Conservation (phyloP, 768 basidiomycete genomes). For the Serpula lacrymans region DNA sequence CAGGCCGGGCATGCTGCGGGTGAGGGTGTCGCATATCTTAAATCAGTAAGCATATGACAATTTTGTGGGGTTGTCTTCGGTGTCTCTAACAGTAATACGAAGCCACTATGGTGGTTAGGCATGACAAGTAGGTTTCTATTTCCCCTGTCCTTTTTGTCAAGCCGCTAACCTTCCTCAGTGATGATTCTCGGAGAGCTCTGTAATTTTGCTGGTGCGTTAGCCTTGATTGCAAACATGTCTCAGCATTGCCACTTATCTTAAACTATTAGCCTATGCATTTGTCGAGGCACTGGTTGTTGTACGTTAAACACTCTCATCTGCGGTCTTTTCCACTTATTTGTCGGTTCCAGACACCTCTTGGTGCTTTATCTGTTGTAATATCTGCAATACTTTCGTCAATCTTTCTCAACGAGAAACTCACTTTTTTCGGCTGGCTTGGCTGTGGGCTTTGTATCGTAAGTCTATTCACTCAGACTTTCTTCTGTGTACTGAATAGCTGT, state of each 20-base stretch:
- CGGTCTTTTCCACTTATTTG: constrained; percentile 4
- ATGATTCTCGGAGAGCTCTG: constrained; percentile 91
- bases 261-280: constrained; percentile 71
- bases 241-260: constrained; percentile 14
- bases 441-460: constrained; percentile 87
- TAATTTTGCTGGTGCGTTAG: constrained; percentile 73
- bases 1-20: constrained; percentile 78
- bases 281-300: constrained; percentile 92
- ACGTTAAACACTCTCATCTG: constrained; percentile 25
- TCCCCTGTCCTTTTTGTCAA: too few species aligned
- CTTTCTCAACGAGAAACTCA: constrained; percentile 89
- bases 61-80: too few species aligned
- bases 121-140: constrained; percentile 66
- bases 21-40: constrained; percentile 92
- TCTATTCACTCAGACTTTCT: constrained; percentile 9
- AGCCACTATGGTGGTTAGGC: constrained; percentile 92
- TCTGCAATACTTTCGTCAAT: constrained; percentile 91
- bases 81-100: constrained; percentile 4
- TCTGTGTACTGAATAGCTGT: not conserved
- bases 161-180: constrained; percentile 39
- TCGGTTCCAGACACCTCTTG: constrained; percentile 74
- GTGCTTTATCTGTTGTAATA: constrained; percentile 93
- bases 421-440: constrained; percentile 96
- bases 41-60: constrained; percentile 87
- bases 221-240: too few species aligned